Evolutionary conservation across 2,329 filamentous ascomycete species (phyloP), one percentile per base, ranked within the genome.

Genomic region (Fusarium sp.): DNA sequence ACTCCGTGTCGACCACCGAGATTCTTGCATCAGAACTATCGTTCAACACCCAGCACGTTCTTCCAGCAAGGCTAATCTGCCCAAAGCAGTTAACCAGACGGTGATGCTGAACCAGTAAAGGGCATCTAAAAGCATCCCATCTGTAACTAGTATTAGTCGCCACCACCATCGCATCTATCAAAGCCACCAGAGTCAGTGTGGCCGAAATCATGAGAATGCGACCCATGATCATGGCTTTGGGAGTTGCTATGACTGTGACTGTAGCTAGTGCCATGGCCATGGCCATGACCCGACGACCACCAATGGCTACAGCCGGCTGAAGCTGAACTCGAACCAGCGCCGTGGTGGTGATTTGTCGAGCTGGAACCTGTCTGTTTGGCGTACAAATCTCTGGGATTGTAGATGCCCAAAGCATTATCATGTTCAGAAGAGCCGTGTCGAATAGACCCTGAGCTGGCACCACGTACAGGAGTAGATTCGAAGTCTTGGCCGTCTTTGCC

Each of bases 11-110:
- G 18, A n/a, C 5, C 24, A 7, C 7, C 28, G 3, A 36, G 7
- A 52, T 39, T n/a, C 39, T 38, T 15, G 24, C 9, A 31, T 7
- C 26, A 3, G 8, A 59, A 7, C 22, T 35, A 31, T 22, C 11
- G 5, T 28, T 31, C 26, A 18, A 22, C 2, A 0, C 3, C 20
- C 20, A 38, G 24, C 24, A 14, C n/a, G 22, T 22, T n/a, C 24
- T 36, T 51, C 26, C 15, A 31, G 28, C 5, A 31, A 39, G 44
- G 17, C 45, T 22, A 33, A 20, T 33, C 35, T 6, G 3, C 44
- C 10, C 11, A 33, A 18, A 28, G 18, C 10, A 39, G 9, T 36
- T 14, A 13, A 11, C n/a, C 26, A 20, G 33, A 51, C 11, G 26
- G 24, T 14, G 5, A 13, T 22, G 20, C n/a, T 26, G 35, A 39